Percentiles rank a stretch among this genome's conserved stretches.
Conservation (phyloP, 179 eudicot species). For the Heliamphora pulchella region DNA sequence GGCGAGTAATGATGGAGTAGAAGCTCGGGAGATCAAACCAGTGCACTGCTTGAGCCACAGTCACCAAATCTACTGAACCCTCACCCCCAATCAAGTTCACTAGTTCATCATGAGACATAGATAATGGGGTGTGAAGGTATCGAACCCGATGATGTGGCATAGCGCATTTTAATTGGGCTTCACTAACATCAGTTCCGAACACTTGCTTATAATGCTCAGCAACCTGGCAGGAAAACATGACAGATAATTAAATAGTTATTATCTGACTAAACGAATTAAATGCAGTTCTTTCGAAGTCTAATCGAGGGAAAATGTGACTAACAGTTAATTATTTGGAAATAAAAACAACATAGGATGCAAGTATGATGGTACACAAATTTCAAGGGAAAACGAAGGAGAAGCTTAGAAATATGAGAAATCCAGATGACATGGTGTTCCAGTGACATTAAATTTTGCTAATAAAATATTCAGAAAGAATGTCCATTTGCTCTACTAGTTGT, state of each 20-base stretch:
- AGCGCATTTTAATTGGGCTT: slow-evolving; percentile 37
- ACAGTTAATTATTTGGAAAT: no score
- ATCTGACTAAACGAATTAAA: neutral
- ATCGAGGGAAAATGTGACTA: neutral
- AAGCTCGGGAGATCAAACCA: slow-evolving; percentile 48
- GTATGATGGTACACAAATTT: no score
- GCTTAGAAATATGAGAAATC: no score
- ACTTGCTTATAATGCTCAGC: slow-evolving; percentile 29
- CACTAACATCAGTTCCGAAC: slow-evolving; percentile 46
- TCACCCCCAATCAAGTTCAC: slow-evolving; percentile 31
- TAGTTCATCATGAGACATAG: slow-evolving; percentile 30
- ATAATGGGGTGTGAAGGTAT: slow-evolving; percentile 30
- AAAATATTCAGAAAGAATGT: no score
- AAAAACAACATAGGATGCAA: no score
- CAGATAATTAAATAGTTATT: no score
- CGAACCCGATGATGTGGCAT: slow-evolving; percentile 34
- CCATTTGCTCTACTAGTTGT: no score
- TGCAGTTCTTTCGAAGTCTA: neutral
- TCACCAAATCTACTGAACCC: slow-evolving; percentile 32
- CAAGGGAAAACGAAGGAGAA: no score
- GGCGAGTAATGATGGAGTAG: slow-evolving; percentile 27
- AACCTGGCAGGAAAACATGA: slow-evolving; percentile 3
- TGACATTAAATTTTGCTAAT: no score
- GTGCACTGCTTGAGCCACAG: slow-evolving; percentile 52
- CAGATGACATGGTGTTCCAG: no score